A percentile compares a stretch with the other conserved stretches of the same genome.
phyloP scores from a whole-genome alignment of 225 moss, liverwort and hornwort genomes.

The Marchantia paleacea region DNA sequence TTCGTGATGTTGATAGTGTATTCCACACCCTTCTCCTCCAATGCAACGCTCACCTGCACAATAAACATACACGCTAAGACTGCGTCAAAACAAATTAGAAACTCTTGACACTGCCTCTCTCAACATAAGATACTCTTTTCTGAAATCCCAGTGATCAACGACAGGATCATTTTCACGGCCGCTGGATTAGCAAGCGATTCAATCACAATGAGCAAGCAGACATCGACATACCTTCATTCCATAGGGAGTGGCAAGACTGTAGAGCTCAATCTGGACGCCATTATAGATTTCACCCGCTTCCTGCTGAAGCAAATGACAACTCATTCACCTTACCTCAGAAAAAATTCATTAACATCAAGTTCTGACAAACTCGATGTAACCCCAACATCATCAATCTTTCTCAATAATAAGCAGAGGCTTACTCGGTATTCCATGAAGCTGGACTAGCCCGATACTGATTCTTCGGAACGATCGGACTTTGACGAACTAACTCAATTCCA shows the following conservation, averaged over 20 bases:
- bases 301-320: background rate
- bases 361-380: background rate
- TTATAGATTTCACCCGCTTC: constrained; percentile 14
- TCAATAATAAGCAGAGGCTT: background rate
- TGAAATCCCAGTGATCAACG: too few relatives aligned
- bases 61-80: too few relatives aligned
- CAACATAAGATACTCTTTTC: too few relatives aligned
- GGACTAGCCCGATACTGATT: background rate
- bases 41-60: constrained; percentile 55
- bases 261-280: constrained; percentile 80
- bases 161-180: background rate
- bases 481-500: background rate
- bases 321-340: background rate
- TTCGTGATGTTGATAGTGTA: constrained; percentile 43
- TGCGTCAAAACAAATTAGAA: too few relatives aligned
- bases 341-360: background rate
- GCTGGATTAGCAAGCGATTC: too few relatives aligned
- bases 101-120: too few relatives aligned
- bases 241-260: constrained; percentile 73
- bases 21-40: constrained; percentile 76
- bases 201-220: too few relatives aligned
- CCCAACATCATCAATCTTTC: background rate
- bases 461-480: background rate
- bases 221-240: constrained; percentile 54
- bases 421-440: constrained; percentile 1